Conservation (phyloP, 768 basidiomycete species). For the Mycena belliarum region DNA sequence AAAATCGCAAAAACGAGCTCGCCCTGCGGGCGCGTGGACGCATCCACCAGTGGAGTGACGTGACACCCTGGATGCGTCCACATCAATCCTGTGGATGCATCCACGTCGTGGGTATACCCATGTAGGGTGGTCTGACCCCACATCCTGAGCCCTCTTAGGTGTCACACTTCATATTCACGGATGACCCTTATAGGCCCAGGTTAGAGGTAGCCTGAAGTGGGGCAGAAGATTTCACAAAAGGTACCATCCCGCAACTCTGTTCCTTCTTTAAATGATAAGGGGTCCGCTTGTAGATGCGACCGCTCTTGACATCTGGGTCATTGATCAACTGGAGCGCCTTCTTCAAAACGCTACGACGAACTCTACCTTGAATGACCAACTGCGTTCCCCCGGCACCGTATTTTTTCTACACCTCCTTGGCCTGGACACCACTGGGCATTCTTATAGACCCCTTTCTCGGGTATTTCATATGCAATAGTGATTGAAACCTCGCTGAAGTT, state of each 20-base stretch:
- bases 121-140: no score
- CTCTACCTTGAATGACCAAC: conserved; percentile 44
- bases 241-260: conserved; percentile 31
- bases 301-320: conserved; percentile 74
- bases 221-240: conserved; percentile 89
- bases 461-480: conserved; percentile 33
- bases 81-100: no score
- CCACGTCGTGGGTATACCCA: no score
- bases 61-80: no score
- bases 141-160: no score
- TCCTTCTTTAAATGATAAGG: not conserved
- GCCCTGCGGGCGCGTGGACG: no score
- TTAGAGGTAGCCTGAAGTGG: no score
- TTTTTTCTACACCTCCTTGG: conserved; percentile 87
- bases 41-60: no score
- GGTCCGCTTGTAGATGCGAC: conserved; percentile 67
- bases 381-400: conserved; percentile 62
- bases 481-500: not conserved
- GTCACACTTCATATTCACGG: no score
- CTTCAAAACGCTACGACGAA: conserved; percentile 66
- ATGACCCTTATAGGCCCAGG: no score
- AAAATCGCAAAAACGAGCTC: no score
- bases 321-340: conserved; percentile 63
- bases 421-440: conserved; percentile 84
- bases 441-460: conserved; percentile 79